These are phyloP conservation scores for Exsudoporus frostii DNA, from an alignment of 768 basidiomycete genomes.

Conservation along the genomic window DNA sequence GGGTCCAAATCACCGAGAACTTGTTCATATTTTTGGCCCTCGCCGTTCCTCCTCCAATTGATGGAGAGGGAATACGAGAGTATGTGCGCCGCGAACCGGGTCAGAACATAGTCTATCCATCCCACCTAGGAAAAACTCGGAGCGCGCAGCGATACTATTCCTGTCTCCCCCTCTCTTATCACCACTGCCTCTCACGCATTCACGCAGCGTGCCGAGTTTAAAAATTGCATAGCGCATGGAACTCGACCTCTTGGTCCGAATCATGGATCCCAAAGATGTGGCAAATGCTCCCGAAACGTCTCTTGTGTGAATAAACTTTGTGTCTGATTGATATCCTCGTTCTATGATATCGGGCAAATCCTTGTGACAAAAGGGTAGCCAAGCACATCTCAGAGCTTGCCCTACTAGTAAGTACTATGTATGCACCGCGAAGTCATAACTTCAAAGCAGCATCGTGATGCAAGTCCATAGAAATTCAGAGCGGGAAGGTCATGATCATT, in stretches of 20 bases:
- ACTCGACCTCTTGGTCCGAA: neutral
- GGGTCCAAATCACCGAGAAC: neutral
- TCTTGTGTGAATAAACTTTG: slow-evolving; percentile 1
- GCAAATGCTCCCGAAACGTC: neutral
- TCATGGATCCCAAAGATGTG: neutral
- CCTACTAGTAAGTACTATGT: neutral
- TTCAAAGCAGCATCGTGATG: neutral
- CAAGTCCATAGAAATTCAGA: neutral
- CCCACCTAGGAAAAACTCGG: neutral
- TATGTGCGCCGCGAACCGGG: neutral
- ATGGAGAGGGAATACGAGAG: neutral
- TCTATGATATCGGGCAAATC: neutral
- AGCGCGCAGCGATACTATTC: neutral
- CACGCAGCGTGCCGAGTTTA: neutral
- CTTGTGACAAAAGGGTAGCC: neutral
- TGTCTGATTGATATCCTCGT: neutral
- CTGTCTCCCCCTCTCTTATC: neutral
- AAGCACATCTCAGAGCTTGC: neutral
- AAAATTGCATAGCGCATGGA: too few species aligned
- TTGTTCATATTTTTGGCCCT: neutral
- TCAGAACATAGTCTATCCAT: neutral
- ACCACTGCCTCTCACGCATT: neutral
- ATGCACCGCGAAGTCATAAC: too few species aligned
- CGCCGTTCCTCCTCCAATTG: neutral
- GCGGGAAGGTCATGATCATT: neutral